Conservation (phyloP, 208 protist species). For the Phytomonas sp. region DNA sequence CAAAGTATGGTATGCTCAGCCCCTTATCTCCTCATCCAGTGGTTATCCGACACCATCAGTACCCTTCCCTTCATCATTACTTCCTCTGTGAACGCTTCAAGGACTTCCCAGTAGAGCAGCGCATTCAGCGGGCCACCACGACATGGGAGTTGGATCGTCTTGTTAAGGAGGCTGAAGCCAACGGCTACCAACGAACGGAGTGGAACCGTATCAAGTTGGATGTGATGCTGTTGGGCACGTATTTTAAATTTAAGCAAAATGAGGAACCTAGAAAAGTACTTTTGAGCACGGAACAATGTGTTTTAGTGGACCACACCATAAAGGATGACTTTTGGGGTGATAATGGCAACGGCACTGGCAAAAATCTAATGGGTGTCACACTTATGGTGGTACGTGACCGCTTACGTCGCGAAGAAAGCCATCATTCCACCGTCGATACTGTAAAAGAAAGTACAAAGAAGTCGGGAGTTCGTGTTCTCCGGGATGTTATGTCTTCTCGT, state of each 20-base stretch:
- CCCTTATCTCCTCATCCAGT: constrained; percentile 70
- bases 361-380: constrained; percentile 74
- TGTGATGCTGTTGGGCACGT: constrained; percentile 79
- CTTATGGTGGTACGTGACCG: constrained; percentile 66
- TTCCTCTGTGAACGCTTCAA: constrained; percentile 80
- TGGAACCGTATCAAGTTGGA: constrained; percentile 82
- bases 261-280: constrained; percentile 40
- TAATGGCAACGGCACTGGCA: constrained; percentile 69
- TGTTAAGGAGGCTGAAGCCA: constrained; percentile 53
- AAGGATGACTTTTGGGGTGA: constrained; percentile 85
- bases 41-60: constrained; percentile 72
- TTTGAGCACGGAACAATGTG: constrained; percentile 43
- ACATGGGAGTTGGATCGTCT: constrained; percentile 76
- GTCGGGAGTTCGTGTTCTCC: neutral
- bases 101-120: constrained; percentile 35
- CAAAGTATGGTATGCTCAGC: constrained; percentile 67
- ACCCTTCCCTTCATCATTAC: constrained; percentile 77
- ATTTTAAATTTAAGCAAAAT: constrained; percentile 89
- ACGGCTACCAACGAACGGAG: constrained; percentile 51
- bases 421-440: constrained; percentile 3
- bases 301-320: constrained; percentile 74
- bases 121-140: constrained; percentile 43
- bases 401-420: constrained; percentile 26
- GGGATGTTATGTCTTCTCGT: neutral
- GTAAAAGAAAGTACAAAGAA: neutral